Evolutionary conservation across 2,329 filamentous ascomycete genomes (phyloP).

Genomic region (Simplicillium aogashimaense): DNA sequence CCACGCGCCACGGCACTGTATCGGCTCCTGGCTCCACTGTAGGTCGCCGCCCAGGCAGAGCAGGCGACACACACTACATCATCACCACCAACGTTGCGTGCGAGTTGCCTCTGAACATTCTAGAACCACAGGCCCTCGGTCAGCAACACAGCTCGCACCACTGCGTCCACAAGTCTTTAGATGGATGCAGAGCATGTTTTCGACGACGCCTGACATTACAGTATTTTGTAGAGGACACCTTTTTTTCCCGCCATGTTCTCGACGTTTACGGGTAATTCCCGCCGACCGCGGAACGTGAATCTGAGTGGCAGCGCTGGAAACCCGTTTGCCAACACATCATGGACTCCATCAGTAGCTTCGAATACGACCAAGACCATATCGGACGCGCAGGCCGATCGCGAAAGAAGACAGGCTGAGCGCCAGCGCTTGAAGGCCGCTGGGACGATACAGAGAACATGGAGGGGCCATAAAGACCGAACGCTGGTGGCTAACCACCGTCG

Average conservation of each 20-base stretch:
- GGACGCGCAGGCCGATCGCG: conserved; percentile 77
- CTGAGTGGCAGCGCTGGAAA: conserved; percentile 77
- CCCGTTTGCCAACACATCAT: conserved; percentile 60
- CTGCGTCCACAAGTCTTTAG: background rate
- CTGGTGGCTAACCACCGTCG: conserved; percentile 48
- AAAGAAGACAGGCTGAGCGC: conserved; percentile 70
- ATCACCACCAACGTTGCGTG: no score
- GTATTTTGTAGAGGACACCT: no score
- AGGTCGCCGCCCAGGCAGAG: no score
- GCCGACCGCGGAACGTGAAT: conserved; percentile 84
- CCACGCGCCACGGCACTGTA: conserved; percentile 1
- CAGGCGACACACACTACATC: no score
- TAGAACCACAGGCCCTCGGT: background rate
- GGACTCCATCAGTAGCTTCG: conserved; percentile 44
- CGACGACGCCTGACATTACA: no score
- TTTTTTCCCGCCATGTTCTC: conserved; percentile 59
- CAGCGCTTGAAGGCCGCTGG: conserved; percentile 65
- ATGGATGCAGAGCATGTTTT: no score
- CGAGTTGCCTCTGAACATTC: no score
- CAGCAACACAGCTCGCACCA: conserved; percentile 5
- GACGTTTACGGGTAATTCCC: conserved; percentile 80
- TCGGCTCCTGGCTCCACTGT: background rate
- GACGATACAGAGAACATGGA: conserved; percentile 71
- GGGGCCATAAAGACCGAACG: conserved; percentile 59
- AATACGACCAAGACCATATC: conserved; percentile 70